These are phyloP conservation scores for Remersonia thermophila DNA, from an alignment of 2,329 filamentous ascomycete species.

Conservation along the genomic window DNA sequence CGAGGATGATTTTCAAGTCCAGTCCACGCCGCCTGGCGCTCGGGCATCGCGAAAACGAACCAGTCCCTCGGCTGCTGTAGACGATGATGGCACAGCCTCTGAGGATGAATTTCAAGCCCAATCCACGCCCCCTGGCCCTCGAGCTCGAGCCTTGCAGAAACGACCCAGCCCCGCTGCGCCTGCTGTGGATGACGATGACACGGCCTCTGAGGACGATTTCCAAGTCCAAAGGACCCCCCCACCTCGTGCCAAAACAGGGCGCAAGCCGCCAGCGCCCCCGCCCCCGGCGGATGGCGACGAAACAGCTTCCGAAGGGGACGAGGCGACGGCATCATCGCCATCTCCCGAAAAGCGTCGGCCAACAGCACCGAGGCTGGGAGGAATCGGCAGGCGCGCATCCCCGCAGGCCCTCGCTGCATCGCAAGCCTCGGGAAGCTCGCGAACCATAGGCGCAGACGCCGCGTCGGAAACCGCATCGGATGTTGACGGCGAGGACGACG, in stretches of 20 bases:
- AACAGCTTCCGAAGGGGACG: slow-evolving; percentile 24
- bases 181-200: too few relatives aligned
- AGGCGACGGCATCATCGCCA: slow-evolving; percentile 9
- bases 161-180: too few relatives aligned
- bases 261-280: slow-evolving; percentile 3
- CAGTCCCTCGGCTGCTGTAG: neutral
- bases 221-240: too few relatives aligned
- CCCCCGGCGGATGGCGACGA: slow-evolving; percentile 15
- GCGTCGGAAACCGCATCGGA: slow-evolving; percentile 35
- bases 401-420: slow-evolving; percentile 15
- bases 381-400: slow-evolving; percentile 23
- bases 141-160: too few relatives aligned
- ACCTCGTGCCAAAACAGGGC: too few relatives aligned
- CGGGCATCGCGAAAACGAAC: slow-evolving; percentile 17
- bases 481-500: slow-evolving; percentile 4
- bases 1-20: slow-evolving; percentile 40
- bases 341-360: slow-evolving; percentile 1
- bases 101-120: too few relatives aligned
- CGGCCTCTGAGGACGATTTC: too few relatives aligned
- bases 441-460: neutral
- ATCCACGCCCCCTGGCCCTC: too few relatives aligned
- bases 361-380: slow-evolving; percentile 19
- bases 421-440: slow-evolving; percentile 7
- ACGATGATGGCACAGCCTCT: neutral
- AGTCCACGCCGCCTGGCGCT: slow-evolving; percentile 31